phyloP scores from a whole-genome alignment of 2,329 filamentous ascomycete genomes.

The Coniochaeta sp. region DNA sequence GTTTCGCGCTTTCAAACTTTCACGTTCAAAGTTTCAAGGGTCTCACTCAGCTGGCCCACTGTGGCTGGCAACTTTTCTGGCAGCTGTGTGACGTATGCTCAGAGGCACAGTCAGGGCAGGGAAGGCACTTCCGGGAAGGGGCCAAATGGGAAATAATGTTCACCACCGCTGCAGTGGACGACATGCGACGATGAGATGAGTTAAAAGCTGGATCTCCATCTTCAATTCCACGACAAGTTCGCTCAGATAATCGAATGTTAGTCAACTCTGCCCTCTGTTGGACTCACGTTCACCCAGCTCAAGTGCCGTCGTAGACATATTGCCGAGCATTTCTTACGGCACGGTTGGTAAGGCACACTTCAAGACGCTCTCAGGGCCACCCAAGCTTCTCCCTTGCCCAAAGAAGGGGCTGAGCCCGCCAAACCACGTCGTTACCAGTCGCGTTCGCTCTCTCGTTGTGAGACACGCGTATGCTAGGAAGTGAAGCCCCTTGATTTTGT shows the following conservation, averaged over 20 bases:
- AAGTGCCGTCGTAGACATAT: neutral
- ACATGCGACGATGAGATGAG: neutral
- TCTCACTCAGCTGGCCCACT: neutral
- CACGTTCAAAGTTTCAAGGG: neutral
- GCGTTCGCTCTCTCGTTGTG: neutral
- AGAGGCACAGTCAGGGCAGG: neutral
- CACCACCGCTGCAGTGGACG: no score
- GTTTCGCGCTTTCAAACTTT: neutral
- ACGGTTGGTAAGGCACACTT: neutral
- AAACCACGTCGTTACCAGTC: neutral
- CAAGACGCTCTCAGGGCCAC: neutral
- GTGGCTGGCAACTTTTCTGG: neutral
- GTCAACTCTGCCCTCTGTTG: neutral
- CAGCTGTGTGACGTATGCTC: neutral
- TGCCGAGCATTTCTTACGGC: neutral
- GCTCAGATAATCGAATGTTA: neutral
- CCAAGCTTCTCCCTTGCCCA: neutral
- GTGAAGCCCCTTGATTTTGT: neutral
- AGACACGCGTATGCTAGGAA: neutral
- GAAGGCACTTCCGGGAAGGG: neutral
- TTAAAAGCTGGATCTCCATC: neutral
- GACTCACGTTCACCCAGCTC: neutral
- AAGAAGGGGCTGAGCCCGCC: neutral
- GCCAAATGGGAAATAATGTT: no score
- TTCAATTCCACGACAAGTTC: neutral